These are phyloP conservation scores for Solanum sparsipilum DNA, from an alignment of 257 asterid genomes.

Conservation along the genomic window DNA sequence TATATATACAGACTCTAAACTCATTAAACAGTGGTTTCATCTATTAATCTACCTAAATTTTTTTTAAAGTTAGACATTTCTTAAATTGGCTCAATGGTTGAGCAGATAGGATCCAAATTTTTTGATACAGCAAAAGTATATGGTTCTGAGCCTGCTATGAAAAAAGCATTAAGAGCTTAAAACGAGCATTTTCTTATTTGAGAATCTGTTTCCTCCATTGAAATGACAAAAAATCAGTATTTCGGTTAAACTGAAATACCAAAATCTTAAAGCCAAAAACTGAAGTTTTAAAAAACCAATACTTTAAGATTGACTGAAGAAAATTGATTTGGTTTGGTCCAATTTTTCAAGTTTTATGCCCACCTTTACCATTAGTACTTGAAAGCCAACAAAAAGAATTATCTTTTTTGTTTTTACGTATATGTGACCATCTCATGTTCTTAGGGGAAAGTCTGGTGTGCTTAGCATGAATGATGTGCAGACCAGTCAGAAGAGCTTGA, in stretches of 20 bases:
- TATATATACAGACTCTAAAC: not conserved
- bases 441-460: not conserved
- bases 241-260: not conserved
- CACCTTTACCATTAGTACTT: not conserved
- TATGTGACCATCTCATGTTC: not conserved
- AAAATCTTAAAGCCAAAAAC: not conserved
- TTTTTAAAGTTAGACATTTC: not conserved
- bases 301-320: not conserved
- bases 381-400: not conserved
- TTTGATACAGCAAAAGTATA: not conserved
- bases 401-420: not conserved
- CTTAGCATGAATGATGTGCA: not conserved
- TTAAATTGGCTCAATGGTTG: not conserved
- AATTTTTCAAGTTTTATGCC: not conserved
- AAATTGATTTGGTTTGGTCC: not conserved
- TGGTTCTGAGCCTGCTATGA: not conserved
- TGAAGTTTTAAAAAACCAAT: not conserved
- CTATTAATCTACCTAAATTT: not conserved
- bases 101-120: not conserved
- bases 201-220: not conserved
- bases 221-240: not conserved
- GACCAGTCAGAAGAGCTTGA: not conserved
- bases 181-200: not conserved
- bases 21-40: not conserved
- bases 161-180: not conserved